A percentile compares a stretch with the other conserved stretches of the same genome.
Conservation (phyloP, 768 basidiomycete genomes). For the Trametes maxima region DNA sequence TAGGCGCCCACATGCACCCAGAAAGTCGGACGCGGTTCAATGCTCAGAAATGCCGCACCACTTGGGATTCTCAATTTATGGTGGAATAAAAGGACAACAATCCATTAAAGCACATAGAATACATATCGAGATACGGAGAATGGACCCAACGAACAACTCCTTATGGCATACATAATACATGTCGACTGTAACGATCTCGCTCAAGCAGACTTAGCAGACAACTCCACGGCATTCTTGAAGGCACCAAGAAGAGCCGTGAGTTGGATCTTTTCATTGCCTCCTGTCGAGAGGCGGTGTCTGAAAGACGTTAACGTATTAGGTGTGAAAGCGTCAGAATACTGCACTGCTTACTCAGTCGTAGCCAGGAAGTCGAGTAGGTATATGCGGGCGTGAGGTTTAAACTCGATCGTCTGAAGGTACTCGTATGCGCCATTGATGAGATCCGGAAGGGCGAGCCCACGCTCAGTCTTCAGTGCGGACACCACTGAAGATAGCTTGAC, state of each 20-base stretch:
- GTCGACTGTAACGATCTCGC: not conserved
- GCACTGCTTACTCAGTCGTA: constrained; percentile 83
- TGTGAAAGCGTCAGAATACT: not conserved
- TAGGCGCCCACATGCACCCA: not conserved
- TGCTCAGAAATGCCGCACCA: too few relatives aligned
- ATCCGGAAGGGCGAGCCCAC: constrained; percentile 94
- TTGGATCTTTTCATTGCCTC: constrained; percentile 94
- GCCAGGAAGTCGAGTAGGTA: constrained; percentile 93
- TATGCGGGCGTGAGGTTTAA: constrained; percentile 83
- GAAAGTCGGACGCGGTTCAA: too few relatives aligned
- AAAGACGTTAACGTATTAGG: not conserved
- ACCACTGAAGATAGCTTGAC: constrained; percentile 67
- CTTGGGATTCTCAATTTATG: not conserved
- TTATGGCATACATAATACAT: not conserved
- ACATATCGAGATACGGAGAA: not conserved
- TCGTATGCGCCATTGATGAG: constrained; percentile 91
- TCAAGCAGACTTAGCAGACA: constrained; percentile 49
- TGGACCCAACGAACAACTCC: too few relatives aligned
- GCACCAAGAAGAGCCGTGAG: constrained; percentile 87
- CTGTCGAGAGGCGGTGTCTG: constrained; percentile 90
- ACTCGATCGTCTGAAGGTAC: constrained; percentile 81
- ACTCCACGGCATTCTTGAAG: constrained; percentile 91
- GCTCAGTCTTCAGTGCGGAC: constrained; percentile 81
- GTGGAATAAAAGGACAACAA: not conserved
- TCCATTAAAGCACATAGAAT: not conserved